phyloP scores from a whole-genome alignment of 805 yeast species.

The Zygoascus tannicola region DNA sequence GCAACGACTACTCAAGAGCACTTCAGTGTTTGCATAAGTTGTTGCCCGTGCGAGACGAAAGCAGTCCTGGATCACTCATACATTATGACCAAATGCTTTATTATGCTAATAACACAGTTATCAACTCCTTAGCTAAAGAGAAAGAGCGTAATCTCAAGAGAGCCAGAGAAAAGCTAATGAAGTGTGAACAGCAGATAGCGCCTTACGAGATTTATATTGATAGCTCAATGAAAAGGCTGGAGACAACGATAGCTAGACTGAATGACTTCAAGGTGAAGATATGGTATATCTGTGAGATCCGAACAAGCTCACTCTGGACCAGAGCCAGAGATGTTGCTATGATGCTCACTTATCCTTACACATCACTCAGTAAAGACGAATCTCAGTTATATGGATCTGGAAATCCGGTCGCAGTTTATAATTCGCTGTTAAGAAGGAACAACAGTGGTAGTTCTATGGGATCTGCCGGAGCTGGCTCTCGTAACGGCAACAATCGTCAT shows the following conservation, averaged over 20 bases:
- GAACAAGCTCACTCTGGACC: slow-evolving; percentile 17
- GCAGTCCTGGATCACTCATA: background rate
- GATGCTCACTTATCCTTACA: slow-evolving; percentile 10
- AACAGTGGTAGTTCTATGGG: slow-evolving; percentile 17
- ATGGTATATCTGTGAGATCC: slow-evolving; percentile 21
- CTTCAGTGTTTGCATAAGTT: slow-evolving; percentile 12
- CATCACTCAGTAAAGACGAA: background rate
- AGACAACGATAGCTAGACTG: slow-evolving; percentile 7
- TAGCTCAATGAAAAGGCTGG: slow-evolving; percentile 7
- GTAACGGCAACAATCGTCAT: background rate
- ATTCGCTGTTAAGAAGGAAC: slow-evolving; percentile 15
- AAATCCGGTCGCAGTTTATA: background rate
- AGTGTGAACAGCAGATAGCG: slow-evolving; percentile 6
- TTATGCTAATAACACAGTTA: slow-evolving; percentile 11
- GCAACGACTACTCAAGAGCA: slow-evolving; percentile 15
- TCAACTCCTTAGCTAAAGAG: slow-evolving; percentile 10
- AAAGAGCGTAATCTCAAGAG: slow-evolving; percentile 6
- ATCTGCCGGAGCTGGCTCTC: slow-evolving; percentile 5
- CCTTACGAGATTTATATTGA: slow-evolving; percentile 13
- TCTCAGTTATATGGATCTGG: background rate
- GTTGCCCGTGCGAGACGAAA: slow-evolving; percentile 9
- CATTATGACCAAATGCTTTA: slow-evolving; percentile 9
- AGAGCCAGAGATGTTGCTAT: slow-evolving; percentile 21
- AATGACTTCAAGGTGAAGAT: slow-evolving; percentile 18
- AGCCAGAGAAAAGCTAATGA: slow-evolving; percentile 7